Percentiles rank a stretch among this genome's conserved stretches.
These are phyloP conservation scores for Fusarium scirpi DNA, from an alignment of 2,329 filamentous ascomycete species.

Conservation along the genomic window DNA sequence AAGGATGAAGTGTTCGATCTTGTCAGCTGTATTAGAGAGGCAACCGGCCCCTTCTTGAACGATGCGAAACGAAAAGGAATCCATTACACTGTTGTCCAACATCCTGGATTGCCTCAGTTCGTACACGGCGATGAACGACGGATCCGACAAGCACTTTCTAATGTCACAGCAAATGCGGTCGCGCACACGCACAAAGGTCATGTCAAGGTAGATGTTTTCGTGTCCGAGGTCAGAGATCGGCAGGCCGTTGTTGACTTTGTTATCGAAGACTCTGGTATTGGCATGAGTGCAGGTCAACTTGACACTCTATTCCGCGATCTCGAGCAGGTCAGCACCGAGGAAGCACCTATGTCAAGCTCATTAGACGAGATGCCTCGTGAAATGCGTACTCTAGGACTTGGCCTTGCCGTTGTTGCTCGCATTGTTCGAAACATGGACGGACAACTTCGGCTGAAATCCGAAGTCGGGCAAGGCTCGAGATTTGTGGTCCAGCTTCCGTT, in stretches of 20 bases:
- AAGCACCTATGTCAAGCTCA: constrained; percentile 43
- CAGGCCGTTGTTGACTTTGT: constrained; percentile 78
- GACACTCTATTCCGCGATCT: constrained; percentile 70
- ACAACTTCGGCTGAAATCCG: constrained; percentile 85
- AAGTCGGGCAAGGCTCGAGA: constrained; percentile 82
- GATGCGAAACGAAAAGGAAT: constrained; percentile 84
- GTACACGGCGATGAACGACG: constrained; percentile 84
- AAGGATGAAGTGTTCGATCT: constrained; percentile 87
- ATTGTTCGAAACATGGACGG: constrained; percentile 92
- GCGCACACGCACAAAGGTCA: constrained; percentile 77
- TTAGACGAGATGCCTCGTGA: constrained; percentile 49
- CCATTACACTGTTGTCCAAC: constrained; percentile 73
- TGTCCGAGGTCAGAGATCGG: constrained; percentile 64
- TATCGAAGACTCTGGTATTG: constrained; percentile 80
- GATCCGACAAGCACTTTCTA: constrained; percentile 85
- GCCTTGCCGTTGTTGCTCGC: constrained; percentile 87
- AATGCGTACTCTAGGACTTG: constrained; percentile 75
- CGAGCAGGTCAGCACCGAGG: constrained; percentile 67
- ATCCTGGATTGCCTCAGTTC: constrained; percentile 74
- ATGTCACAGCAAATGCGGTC: constrained; percentile 86
- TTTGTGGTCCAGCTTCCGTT: constrained; percentile 87
- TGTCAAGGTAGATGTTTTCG: constrained; percentile 77
- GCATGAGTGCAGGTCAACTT: constrained; percentile 73
- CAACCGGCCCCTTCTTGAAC: constrained; percentile 77
- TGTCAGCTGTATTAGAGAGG: constrained; percentile 77